Conservation (phyloP, 2,329 filamentous ascomycete genomes). For the Pleoardoris graminearum region DNA sequence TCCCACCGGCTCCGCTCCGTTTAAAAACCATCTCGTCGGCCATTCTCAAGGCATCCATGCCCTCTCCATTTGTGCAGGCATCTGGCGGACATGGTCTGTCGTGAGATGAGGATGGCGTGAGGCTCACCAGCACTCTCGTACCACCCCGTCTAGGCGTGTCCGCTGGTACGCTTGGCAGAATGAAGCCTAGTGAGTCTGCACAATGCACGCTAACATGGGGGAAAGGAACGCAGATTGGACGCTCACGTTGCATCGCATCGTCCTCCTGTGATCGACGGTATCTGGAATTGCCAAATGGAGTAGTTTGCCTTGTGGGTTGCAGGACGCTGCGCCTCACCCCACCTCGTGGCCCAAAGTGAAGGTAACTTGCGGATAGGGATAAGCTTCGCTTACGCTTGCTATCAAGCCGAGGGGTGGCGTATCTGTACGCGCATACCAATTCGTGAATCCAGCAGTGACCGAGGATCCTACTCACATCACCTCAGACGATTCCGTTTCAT, state of each 20-base stretch:
- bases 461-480: no score
- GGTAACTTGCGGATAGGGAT: no score
- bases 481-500: no score
- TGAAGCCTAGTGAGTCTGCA: no score
- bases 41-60: background rate
- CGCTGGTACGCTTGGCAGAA: no score
- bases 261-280: background rate
- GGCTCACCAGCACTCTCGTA: conserved; percentile 2
- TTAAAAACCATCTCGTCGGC: background rate
- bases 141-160: conserved; percentile 6
- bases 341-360: no score
- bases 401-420: no score
- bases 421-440: no score
- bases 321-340: no score
- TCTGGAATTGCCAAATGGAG: background rate
- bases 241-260: background rate
- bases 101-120: conserved; percentile 15
- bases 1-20: background rate
- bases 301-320: background rate
- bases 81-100: conserved; percentile 4
- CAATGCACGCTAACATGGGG: background rate
- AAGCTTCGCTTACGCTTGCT: no score
- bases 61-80: background rate
- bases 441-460: no score
- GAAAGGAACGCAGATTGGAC: background rate